Conservation (phyloP, 139 green algal genomes). For the Coccomyxa sp. region DNA sequence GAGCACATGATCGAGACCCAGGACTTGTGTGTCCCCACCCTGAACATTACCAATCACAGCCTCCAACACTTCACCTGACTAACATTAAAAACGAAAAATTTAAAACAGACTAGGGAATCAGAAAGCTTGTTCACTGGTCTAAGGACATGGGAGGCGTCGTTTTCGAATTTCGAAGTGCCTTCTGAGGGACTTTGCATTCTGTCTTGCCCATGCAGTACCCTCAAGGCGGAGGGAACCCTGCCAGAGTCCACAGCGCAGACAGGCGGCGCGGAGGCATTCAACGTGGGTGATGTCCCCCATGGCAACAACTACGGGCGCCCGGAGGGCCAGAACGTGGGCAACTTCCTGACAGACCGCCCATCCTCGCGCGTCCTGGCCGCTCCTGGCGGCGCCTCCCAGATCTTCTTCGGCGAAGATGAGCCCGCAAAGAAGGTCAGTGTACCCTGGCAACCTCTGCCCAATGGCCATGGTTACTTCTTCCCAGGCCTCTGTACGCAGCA, state of each 20-base stretch:
- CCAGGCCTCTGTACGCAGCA: neutral
- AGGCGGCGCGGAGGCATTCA: neutral
- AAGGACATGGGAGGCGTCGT: neutral
- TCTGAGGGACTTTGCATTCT: neutral
- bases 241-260: neutral
- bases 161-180: neutral
- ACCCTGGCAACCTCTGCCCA: no score
- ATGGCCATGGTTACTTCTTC: no score
- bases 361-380: conserved; percentile 76
- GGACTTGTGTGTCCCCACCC: conserved; percentile 44
- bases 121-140: neutral
- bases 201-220: neutral
- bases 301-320: conserved; percentile 71
- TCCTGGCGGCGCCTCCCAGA: conserved; percentile 64
- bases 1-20: conserved; percentile 62
- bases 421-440: neutral
- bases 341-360: conserved; percentile 77
- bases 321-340: conserved; percentile 74
- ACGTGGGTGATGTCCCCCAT: neutral
- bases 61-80: neutral
- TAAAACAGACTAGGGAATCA: no score
- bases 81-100: no score
- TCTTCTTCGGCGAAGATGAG: conserved; percentile 53
- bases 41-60: neutral
- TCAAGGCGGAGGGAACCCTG: neutral